These are phyloP conservation scores for Podila clonocystis DNA, from an alignment of 192 early-diverging fungal species.

Conservation along the genomic window DNA sequence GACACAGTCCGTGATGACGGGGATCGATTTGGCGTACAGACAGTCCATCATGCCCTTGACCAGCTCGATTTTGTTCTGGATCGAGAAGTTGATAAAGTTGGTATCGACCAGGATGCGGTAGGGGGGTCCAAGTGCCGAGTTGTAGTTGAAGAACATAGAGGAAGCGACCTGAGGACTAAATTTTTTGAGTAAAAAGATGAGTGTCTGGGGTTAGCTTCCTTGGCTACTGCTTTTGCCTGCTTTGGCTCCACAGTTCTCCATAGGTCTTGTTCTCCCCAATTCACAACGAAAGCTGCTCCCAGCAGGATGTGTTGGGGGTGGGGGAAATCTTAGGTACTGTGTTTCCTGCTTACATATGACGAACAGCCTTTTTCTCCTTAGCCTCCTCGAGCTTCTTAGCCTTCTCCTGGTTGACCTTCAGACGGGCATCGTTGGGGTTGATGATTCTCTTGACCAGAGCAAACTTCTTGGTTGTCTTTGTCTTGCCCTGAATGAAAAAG, in stretches of 20 bases:
- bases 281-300: not conserved
- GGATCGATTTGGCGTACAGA: constrained; percentile 96
- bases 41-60: constrained; percentile 99
- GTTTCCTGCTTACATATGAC: constrained; percentile 76
- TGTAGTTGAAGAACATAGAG: constrained; percentile 98
- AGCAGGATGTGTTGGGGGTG: too few species aligned
- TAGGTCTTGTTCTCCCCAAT: not conserved
- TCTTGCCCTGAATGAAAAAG: constrained; percentile 77
- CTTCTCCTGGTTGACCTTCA: constrained; percentile 83
- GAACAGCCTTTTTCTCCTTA: constrained; percentile 74
- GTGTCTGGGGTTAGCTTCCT: not conserved
- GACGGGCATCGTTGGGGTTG: constrained; percentile 87
- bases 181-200: not conserved
- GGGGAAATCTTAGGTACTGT: too few species aligned
- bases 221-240: not conserved
- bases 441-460: constrained; percentile 94
- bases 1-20: constrained; percentile 98
- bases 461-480: constrained; percentile 93
- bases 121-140: constrained; percentile 93
- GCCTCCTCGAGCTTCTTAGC: constrained; percentile 71
- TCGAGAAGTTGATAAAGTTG: constrained; percentile 99
- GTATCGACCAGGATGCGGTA: constrained; percentile 98
- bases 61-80: constrained; percentile 98
- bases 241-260: not conserved
- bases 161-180: constrained; percentile 90